phyloP scores from a whole-genome alignment of 805 yeast genomes.

The Teunomyces panamensis region DNA sequence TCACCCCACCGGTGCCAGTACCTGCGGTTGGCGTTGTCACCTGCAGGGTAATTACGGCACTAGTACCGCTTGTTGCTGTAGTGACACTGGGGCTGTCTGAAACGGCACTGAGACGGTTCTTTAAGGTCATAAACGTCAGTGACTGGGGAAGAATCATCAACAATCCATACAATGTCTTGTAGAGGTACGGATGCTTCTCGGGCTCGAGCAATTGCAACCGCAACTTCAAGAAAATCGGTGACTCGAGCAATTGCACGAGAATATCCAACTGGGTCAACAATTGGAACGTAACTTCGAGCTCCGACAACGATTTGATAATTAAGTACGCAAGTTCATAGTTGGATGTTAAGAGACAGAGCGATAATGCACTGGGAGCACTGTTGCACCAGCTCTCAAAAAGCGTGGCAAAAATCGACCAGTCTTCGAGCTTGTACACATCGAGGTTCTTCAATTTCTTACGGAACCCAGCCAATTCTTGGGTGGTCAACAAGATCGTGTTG shows the following conservation, averaged over 20 bases:
- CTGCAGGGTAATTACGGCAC: slow-evolving; percentile 13
- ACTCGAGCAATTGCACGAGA: slow-evolving; percentile 83
- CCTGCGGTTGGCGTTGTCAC: slow-evolving; percentile 17
- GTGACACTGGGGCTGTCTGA: slow-evolving; percentile 30
- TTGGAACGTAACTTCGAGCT: slow-evolving; percentile 75
- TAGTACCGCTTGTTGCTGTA: slow-evolving; percentile 10
- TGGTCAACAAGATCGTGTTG: slow-evolving; percentile 80
- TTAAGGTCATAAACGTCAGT: slow-evolving; percentile 77
- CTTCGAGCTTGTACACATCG: slow-evolving; percentile 53
- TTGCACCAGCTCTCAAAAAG: slow-evolving; percentile 90
- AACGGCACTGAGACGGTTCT: slow-evolving; percentile 68
- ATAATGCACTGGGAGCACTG: slow-evolving; percentile 83
- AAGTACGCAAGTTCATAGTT: slow-evolving; percentile 84
- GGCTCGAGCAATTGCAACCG: slow-evolving; percentile 90
- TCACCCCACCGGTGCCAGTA: slow-evolving; percentile 15
- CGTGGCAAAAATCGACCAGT: slow-evolving; percentile 66
- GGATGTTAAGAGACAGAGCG: slow-evolving; percentile 81
- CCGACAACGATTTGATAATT: slow-evolving; percentile 77
- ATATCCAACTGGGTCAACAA: slow-evolving; percentile 84
- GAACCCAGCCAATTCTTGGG: slow-evolving; percentile 72
- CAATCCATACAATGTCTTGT: slow-evolving; percentile 86
- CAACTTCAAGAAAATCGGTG: slow-evolving; percentile 85
- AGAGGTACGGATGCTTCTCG: slow-evolving; percentile 71
- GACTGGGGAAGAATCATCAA: slow-evolving; percentile 95
- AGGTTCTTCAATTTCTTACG: slow-evolving; percentile 61